phyloP scores from a whole-genome alignment of 2,329 filamentous ascomycete species.

The Ophioceras dolichostomum region DNA sequence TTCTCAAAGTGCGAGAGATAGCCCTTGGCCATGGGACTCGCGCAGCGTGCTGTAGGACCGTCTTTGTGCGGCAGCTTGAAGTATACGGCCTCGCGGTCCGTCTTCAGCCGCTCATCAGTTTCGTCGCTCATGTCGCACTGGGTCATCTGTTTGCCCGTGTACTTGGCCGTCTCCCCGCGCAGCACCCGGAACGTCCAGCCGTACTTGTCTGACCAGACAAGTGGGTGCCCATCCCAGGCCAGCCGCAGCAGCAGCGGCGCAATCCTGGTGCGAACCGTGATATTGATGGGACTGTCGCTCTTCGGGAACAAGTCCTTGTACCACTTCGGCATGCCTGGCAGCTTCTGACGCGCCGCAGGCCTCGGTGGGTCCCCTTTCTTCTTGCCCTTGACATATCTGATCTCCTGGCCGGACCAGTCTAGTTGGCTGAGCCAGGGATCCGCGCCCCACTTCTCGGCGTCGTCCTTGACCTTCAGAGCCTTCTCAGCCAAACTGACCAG shows the following conservation, averaged over 20 bases:
- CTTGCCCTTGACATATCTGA: constrained; percentile 85
- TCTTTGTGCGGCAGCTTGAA: constrained; percentile 97
- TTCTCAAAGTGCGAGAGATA: constrained; percentile 88
- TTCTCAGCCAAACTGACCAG: constrained; percentile 62
- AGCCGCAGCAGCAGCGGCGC: constrained; percentile 75
- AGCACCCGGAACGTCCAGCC: constrained; percentile 88
- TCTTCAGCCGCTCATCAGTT: constrained; percentile 48
- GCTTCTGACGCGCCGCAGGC: constrained; percentile 75
- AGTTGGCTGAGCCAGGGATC: constrained; percentile 91
- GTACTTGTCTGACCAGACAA: constrained; percentile 86
- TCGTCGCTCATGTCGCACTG: constrained; percentile 69
- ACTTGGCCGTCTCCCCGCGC: constrained; percentile 46
- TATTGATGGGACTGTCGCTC: constrained; percentile 52
- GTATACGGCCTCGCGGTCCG: constrained; percentile 57
- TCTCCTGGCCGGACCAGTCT: constrained; percentile 89
- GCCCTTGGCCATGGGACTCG: constrained; percentile 79
- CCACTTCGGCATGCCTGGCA: constrained; percentile 89
- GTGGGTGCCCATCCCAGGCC: constrained; percentile 77
- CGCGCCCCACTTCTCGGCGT: constrained; percentile 55
- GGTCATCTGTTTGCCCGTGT: constrained; percentile 58
- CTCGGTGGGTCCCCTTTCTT: constrained; percentile 71
- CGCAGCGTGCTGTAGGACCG: constrained; percentile 72
- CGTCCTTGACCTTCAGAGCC: constrained; percentile 61
- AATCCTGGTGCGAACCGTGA: constrained; percentile 80
- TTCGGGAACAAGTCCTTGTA: constrained; percentile 82